Evolutionary conservation across 768 basidiomycete genomes (phyloP).

Genomic region (Tricholoma saponaceum): DNA sequence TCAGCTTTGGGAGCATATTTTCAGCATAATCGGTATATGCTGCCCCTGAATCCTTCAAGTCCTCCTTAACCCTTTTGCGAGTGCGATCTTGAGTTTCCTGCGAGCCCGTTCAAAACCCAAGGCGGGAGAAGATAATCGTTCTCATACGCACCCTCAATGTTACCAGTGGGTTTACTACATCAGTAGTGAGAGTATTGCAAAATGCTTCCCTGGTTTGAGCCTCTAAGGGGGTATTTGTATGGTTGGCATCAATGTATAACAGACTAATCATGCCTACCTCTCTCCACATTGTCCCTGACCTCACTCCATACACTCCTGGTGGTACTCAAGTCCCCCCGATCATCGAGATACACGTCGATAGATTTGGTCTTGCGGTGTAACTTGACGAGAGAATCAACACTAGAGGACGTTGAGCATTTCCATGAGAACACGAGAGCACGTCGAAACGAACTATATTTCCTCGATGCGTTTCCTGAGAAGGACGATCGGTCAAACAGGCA

Average conservation of each 20-base stretch:
- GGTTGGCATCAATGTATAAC: neutral
- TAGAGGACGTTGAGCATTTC: slow-evolving; percentile 24
- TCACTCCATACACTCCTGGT: slow-evolving; percentile 78
- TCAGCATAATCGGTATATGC: slow-evolving; percentile 84
- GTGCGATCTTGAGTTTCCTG: slow-evolving; percentile 91
- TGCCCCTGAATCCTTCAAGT: slow-evolving; percentile 71
- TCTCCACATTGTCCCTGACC: slow-evolving; percentile 78
- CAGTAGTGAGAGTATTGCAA: slow-evolving; percentile 60
- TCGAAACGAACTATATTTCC: slow-evolving; percentile 66
- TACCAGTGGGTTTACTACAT: slow-evolving; percentile 70
- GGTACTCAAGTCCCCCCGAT: slow-evolving; percentile 60
- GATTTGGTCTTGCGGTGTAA: slow-evolving; percentile 70
- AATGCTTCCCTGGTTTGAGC: slow-evolving; percentile 80
- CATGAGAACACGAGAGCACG: neutral
- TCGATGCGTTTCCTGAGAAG: slow-evolving; percentile 71
- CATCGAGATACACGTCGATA: slow-evolving; percentile 69
- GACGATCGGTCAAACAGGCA: slow-evolving; percentile 16
- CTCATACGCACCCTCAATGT: slow-evolving; percentile 53
- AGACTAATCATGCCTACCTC: slow-evolving; percentile 44
- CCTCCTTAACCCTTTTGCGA: slow-evolving; percentile 88
- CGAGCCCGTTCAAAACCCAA: neutral
- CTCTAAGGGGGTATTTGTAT: slow-evolving; percentile 44
- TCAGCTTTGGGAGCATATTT: slow-evolving; percentile 74
- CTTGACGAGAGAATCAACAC: slow-evolving; percentile 69
- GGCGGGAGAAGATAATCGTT: neutral